Base-by-base conservation (phyloP, 2,329 filamentous ascomycete species). In the Fusarium metavorans region DNA sequence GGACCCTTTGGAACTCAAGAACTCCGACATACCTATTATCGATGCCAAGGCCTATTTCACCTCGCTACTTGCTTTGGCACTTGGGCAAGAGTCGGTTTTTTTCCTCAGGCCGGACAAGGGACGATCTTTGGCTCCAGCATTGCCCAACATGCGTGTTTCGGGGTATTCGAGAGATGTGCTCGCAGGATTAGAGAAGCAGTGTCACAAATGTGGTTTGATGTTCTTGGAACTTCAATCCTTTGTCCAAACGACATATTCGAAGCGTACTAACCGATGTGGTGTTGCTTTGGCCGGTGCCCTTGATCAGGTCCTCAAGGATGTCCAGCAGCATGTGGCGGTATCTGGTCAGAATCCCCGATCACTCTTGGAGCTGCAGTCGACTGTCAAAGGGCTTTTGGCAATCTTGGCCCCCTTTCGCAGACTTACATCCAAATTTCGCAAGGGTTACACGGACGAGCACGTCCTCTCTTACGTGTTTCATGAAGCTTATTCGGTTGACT, bases 21-120 rank as follows among this genome's bases (percentile, higher is more conserved):
- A 86, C 37, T 77, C 79, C 9, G 78, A 83, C 4, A 80, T 84
- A 7, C 80, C 84, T 14, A 79, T 88, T 13, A 80, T 92, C 4
- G 85, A 89, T 58, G 81, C 85, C 2, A 84, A 81, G 23, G 79
- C 84, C 6, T 92, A 90, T 77, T 82, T 86, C 59, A 81, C 86
- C 20, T 92, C 91, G 13, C 83, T 96, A 1, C 85, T 93, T 70
- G 88, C 91, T 14, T 84, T 96, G 1, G 90, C 91, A 0, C 87
- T 95, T 7, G 94, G 94, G 0, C 88, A 93, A 57, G 92, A 91
- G 43, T 95, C 94, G 0, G 86, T 93, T 2, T 88, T 97, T 37
- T 97, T 94, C 80, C 79, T 82, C 0, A 94, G 90, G 86, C 85
- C 92, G 60, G 80, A 85, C 3, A 84, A 85, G 4, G 85, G 85